phyloP scores from a whole-genome alignment of 441 rosid species.

The Gossypium lobatum region DNA sequence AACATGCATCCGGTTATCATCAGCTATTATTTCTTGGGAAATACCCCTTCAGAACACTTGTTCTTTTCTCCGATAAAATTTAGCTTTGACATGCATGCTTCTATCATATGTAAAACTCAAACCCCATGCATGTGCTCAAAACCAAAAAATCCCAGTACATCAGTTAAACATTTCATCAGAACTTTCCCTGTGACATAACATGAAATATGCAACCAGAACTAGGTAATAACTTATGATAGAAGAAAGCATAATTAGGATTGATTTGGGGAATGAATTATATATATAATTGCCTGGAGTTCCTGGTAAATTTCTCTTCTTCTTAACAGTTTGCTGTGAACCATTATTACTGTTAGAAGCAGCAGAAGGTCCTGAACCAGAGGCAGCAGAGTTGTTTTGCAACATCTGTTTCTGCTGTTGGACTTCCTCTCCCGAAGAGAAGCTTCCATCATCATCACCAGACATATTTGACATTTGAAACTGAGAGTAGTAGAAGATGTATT shows the following conservation, averaged over 20 bases:
- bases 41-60: not conserved
- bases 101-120: not conserved
- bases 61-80: not conserved
- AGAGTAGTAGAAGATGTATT: not conserved
- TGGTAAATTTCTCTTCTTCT: slow-evolving; percentile 70
- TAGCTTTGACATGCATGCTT: slow-evolving; percentile 10
- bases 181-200: not conserved
- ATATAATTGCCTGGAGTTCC: slow-evolving; percentile 61
- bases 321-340: slow-evolving; percentile 29
- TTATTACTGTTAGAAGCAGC: slow-evolving; percentile 26
- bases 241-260: not conserved
- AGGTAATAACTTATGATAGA: not conserved
- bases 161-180: not conserved
- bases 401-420: slow-evolving; percentile 32
- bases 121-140: not conserved
- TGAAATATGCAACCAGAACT: not conserved
- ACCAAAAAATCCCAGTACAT: not conserved
- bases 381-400: slow-evolving; percentile 23
- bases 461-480: slow-evolving; percentile 44
- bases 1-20: too few relatives aligned
- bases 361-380: slow-evolving; percentile 25
- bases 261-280: not conserved
- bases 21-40: not conserved
- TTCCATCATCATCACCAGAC: slow-evolving; percentile 58
- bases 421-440: slow-evolving; percentile 68